Base-by-base conservation (phyloP, 163 green algal species). In the Chloromonas sp. region DNA sequence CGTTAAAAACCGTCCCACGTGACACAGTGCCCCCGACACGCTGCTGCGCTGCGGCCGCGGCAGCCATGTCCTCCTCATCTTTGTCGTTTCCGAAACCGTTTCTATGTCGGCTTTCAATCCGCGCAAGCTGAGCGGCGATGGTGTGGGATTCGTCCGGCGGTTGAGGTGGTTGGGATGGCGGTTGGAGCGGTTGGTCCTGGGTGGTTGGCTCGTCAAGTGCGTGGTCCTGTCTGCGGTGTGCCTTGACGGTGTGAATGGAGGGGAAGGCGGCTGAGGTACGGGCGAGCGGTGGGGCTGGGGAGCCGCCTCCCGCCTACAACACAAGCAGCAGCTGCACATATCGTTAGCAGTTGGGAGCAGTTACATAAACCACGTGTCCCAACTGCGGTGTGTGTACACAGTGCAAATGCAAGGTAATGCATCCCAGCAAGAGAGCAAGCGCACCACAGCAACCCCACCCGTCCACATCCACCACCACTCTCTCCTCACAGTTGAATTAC, bases 1-100 rank as follows among this genome's bases (percentile, higher is more conserved):
- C 80, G 2, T 82, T 62, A 61, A 85, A 83, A 71, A 89, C 58
- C 36, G 71, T 60, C 5, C 82, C 82, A 60, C 59, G 58, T n/a
- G 79, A 82, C 79, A 82, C 79, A 13, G 59, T 82, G 79, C 79
- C 79, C 59, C 59, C 79, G 59, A 11, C 58, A 1, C 2, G 81
- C 11, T 3, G 61, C 3, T 58, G 8, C 0, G 81, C 61, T 5
- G 61, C 66, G 5, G 11, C 80, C 60, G 11, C 11, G 14, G 5
- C 57, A 36, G 36, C 36, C 36, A 36, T 36, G 36, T 36, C 36
- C 36, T 36, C 36, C 36, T 36, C 36, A 36, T 36, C 36, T 36
- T 36, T 36, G 36, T 36, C 36, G 36, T 36, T 36, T 36, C 36
- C 36, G 36, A 36, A 36, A 36, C 36, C 36, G 36, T 36, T 36